Base-by-base conservation (phyloP, 2,329 filamentous ascomycete species). In the Exophiala sp. region DNA sequence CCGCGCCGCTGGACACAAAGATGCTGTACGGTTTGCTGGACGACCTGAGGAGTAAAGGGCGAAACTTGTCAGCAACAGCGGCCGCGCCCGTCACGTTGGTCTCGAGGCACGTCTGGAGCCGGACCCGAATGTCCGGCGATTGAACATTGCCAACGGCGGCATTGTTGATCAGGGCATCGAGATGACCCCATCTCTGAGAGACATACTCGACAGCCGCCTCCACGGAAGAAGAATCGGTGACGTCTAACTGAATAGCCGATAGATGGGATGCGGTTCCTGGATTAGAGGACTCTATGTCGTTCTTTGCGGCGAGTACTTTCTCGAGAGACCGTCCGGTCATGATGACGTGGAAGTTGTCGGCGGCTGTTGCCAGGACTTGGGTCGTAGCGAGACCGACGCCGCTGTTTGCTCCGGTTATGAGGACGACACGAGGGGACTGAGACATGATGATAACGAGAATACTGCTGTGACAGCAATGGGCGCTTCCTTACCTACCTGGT, bases 151-250 rank as follows among this genome's bases (percentile, higher is more conserved):
- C 47, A 18, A 51, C 33, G 14, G 38, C 54, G 7, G 64, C 64
- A 32, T 40, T 67, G 55, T 67, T 67, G 50, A 67, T 50, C 0
- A 67, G 61, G 6, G 62, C 60, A 24, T 67, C 63, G 5, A 67
- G 50, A 11, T 52, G 57, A 18, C 63, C 83, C 60, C 82, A 79
- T 56, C 81, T 81, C 49, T 74, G 68, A 8, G 76, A 77, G 21
- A 81, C 74, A 52, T 77, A 74, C 61, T 85, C 80, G 10, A 77
- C 78, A 29, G 78, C 75, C 41, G 81, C 73, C 64, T 84, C 77
- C 50, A 76, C 60, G 8, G 65, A 79, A 55, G 74, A 70, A 60
- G 75, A 74, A 8, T 76, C 78, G 20, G 78, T 73, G 20, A 79
- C 78, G 12, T 78, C 78, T 18, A 80, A 72, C 5, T 66, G 63